These are phyloP conservation scores for Jasminum sambac DNA, from an alignment of 257 asterid genomes.

Conservation along the genomic window DNA sequence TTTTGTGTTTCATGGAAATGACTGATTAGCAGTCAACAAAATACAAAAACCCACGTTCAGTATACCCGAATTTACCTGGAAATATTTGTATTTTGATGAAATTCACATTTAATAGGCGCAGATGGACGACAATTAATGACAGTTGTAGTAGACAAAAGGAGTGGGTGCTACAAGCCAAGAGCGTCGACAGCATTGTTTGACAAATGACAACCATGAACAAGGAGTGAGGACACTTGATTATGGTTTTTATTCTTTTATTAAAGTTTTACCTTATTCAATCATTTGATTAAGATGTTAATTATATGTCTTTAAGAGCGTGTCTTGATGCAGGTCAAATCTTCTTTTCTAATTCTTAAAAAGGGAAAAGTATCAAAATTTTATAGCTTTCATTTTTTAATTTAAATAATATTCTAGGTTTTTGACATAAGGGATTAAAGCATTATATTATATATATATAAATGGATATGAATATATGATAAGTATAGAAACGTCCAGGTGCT, in stretches of 20 bases:
- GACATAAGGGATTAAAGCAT: too few species aligned
- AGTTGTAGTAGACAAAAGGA: not conserved
- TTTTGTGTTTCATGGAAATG: conserved; percentile 22
- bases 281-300: too few species aligned
- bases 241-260: not conserved
- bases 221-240: too few species aligned
- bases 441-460: too few species aligned
- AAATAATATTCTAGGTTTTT: too few species aligned
- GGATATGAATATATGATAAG: too few species aligned
- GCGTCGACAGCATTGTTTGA: not conserved
- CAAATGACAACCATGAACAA: not conserved
- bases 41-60: not conserved
- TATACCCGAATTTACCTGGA: not conserved
- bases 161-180: not conserved
- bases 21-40: conserved; percentile 6
- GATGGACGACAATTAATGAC: not conserved
- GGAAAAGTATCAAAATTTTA: too few species aligned
- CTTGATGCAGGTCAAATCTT: too few species aligned
- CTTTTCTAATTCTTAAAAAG: too few species aligned
- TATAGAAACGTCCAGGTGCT: too few species aligned
- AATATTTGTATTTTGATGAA: not conserved
- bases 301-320: too few species aligned
- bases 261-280: not conserved
- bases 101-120: not conserved
- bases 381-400: too few species aligned